phyloP scores from a whole-genome alignment of 768 basidiomycete species.

The Mycena vitilis region DNA sequence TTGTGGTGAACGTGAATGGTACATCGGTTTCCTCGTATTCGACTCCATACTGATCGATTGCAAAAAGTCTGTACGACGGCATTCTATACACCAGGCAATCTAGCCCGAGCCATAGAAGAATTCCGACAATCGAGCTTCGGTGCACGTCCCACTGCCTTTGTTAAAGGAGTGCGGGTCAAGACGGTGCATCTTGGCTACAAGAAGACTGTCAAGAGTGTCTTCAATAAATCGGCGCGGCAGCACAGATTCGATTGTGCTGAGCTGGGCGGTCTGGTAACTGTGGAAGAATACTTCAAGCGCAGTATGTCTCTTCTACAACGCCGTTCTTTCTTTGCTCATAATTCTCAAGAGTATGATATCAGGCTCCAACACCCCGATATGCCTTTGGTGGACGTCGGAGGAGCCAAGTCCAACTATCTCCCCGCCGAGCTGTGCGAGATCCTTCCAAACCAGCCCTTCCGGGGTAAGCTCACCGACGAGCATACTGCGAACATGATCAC shows the following conservation, averaged over 20 bases:
- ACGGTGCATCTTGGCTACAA: conserved; percentile 79
- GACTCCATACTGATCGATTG: conserved; percentile 21
- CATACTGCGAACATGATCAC: conserved; percentile 82
- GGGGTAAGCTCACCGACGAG: conserved; percentile 73
- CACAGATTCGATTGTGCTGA: conserved; percentile 71
- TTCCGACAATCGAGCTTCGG: conserved; percentile 69
- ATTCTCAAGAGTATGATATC: conserved; percentile 69
- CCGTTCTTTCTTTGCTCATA: conserved; percentile 1
- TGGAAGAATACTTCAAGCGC: conserved; percentile 73
- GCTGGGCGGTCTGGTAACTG: conserved; percentile 62
- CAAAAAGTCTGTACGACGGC: conserved; percentile 68
- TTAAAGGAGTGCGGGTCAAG: conserved; percentile 71
- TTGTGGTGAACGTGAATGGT: conserved; percentile 77
- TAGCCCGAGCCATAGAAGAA: conserved; percentile 69
- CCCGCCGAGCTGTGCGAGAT: conserved; percentile 85
- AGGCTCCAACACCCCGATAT: conserved; percentile 61
- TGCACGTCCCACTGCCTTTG: conserved; percentile 70
- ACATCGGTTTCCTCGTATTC: conserved; percentile 59
- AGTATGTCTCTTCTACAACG: conserved; percentile 63
- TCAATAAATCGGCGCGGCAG: conserved; percentile 57
- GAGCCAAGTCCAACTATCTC: conserved; percentile 59
- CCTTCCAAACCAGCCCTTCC: conserved; percentile 73
- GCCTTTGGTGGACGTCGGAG: conserved; percentile 71
- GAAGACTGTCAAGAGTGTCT: conserved; percentile 74
- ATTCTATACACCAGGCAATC: conserved; percentile 71